phyloP scores from a whole-genome alignment of 495 filamentous ascomycete species.

The Xylaria palmicola region DNA sequence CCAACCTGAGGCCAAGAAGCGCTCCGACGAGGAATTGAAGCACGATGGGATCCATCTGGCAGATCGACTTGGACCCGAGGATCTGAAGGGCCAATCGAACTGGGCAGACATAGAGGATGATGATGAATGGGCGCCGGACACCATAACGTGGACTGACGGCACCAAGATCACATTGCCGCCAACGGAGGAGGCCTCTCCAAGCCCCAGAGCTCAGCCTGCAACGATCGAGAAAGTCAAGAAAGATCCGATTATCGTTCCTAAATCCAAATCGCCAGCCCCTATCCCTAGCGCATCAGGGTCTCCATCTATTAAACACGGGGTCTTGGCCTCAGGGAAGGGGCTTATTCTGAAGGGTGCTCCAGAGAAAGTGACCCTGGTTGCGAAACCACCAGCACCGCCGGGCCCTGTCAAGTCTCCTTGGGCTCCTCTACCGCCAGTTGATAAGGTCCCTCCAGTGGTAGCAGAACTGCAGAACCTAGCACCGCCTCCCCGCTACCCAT shows the following conservation, averaged over 20 bases:
- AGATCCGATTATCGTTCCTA: slow-evolving; percentile 28
- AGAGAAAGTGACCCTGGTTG: slow-evolving; percentile 75
- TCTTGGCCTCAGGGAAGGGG: slow-evolving; percentile 47
- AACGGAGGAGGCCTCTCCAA: slow-evolving; percentile 50
- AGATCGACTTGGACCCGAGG: slow-evolving; percentile 81
- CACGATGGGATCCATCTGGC: slow-evolving; percentile 97
- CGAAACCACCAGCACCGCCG: slow-evolving; percentile 71
- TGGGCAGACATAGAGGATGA: slow-evolving; percentile 99
- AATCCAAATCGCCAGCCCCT: slow-evolving; percentile 40
- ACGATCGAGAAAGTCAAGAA: slow-evolving; percentile 20
- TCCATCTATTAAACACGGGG: slow-evolving; percentile 40
- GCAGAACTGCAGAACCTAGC: slow-evolving; percentile 38
- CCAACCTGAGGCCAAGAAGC: slow-evolving; percentile 80
- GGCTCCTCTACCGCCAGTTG: slow-evolving; percentile 81
- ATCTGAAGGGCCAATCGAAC: slow-evolving; percentile 73
- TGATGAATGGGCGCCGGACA: slow-evolving; percentile 95
- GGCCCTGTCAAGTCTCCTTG: slow-evolving; percentile 85
- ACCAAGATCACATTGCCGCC: slow-evolving; percentile 84
- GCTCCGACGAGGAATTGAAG: slow-evolving; percentile 96
- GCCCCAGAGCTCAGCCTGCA: slow-evolving; percentile 32
- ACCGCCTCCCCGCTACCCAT: slow-evolving; percentile 29
- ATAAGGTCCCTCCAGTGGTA: slow-evolving; percentile 70
- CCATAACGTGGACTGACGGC: slow-evolving; percentile 95
- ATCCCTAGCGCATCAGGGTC: slow-evolving; percentile 32
- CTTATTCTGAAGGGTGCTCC: slow-evolving; percentile 64